phyloP scores from a whole-genome alignment of 768 basidiomycete genomes.

The Boletus bicolor region DNA sequence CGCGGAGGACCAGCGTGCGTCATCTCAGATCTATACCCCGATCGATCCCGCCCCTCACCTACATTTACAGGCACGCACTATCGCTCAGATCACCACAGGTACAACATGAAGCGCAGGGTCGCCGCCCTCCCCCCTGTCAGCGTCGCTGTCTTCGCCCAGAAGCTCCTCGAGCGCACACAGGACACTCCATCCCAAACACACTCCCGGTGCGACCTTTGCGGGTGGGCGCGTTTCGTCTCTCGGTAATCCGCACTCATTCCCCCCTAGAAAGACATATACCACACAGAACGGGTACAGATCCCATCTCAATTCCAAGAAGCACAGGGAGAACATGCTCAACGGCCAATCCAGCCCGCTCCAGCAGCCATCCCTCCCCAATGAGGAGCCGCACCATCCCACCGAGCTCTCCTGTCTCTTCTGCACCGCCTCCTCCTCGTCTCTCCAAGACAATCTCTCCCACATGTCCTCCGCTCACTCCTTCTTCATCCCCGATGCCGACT shows the following conservation, averaged over 20 bases:
- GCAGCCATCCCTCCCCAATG: not conserved
- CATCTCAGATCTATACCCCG: not conserved
- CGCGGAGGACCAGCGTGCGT: slow-evolving; percentile 79
- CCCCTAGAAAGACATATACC: slow-evolving; percentile 76
- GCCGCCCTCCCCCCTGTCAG: slow-evolving; percentile 86
- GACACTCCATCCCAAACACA: slow-evolving; percentile 62
- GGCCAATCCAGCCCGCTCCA: slow-evolving; percentile 22
- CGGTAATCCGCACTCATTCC: not conserved
- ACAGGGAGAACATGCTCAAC: slow-evolving; percentile 72
- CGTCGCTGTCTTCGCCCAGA: slow-evolving; percentile 75
- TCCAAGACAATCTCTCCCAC: slow-evolving; percentile 73
- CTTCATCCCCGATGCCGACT: slow-evolving; percentile 93
- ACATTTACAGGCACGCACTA: slow-evolving; percentile 71
- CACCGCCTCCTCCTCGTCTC: slow-evolving; percentile 42
- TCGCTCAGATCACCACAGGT: slow-evolving; percentile 91
- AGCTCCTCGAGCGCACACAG: slow-evolving; percentile 73
- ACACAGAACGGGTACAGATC: slow-evolving; percentile 87
- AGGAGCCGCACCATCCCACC: not conserved
- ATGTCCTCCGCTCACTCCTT: slow-evolving; percentile 90
- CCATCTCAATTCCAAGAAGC: slow-evolving; percentile 86
- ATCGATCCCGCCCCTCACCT: not conserved
- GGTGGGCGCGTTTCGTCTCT: slow-evolving; percentile 46
- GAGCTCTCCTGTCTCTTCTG: slow-evolving; percentile 87
- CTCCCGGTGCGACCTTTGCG: slow-evolving; percentile 75
- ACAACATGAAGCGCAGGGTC: slow-evolving; percentile 97